A percentile compares a stretch with the other conserved stretches of the same genome.
These are phyloP conservation scores for Microdochium nivale DNA, from an alignment of 2,329 filamentous ascomycete genomes.

Conservation along the genomic window DNA sequence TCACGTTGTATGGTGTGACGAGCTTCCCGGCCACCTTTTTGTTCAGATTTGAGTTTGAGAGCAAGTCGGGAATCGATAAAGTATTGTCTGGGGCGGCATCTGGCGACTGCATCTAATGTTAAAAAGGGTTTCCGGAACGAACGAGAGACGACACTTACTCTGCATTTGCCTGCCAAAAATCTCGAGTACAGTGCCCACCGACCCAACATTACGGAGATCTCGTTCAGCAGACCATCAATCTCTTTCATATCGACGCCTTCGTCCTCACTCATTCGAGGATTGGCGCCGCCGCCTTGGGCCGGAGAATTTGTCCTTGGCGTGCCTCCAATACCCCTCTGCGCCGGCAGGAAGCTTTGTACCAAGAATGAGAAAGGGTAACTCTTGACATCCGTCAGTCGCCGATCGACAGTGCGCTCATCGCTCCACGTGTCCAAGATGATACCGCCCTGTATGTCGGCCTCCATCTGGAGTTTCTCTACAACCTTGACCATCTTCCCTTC, in stretches of 20 bases:
- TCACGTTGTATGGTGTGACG: slow-evolving; percentile 73
- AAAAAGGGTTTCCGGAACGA: slow-evolving; percentile 14
- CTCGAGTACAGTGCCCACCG: slow-evolving; percentile 88
- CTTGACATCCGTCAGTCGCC: slow-evolving; percentile 88
- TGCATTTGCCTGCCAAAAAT: slow-evolving; percentile 81
- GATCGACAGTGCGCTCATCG: slow-evolving; percentile 77
- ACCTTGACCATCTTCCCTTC: slow-evolving; percentile 88
- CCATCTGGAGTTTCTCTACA: slow-evolving; percentile 84
- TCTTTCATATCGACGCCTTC: slow-evolving; percentile 96
- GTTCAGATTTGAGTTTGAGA: slow-evolving; percentile 70
- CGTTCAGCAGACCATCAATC: slow-evolving; percentile 76
- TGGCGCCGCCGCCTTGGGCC: slow-evolving; percentile 47
- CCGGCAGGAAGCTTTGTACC: slow-evolving; percentile 82
- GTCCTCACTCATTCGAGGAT: slow-evolving; percentile 64
- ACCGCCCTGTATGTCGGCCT: slow-evolving; percentile 92
- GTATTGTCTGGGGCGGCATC: slow-evolving; percentile 41
- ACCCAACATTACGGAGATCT: slow-evolving; percentile 86
- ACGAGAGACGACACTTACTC: slow-evolving; percentile 42
- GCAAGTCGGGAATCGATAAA: slow-evolving; percentile 61
- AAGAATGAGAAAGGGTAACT: slow-evolving; percentile 97
- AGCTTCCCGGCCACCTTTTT: slow-evolving; percentile 71
- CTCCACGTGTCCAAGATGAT: slow-evolving; percentile 94
- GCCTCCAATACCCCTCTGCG: slow-evolving; percentile 51
- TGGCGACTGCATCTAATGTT: slow-evolving; percentile 34
- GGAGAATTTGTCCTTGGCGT: slow-evolving; percentile 70